Evolutionary conservation across 306 rosid genomes (phyloP).

Genomic region (Astragalus glycyphyllos): DNA sequence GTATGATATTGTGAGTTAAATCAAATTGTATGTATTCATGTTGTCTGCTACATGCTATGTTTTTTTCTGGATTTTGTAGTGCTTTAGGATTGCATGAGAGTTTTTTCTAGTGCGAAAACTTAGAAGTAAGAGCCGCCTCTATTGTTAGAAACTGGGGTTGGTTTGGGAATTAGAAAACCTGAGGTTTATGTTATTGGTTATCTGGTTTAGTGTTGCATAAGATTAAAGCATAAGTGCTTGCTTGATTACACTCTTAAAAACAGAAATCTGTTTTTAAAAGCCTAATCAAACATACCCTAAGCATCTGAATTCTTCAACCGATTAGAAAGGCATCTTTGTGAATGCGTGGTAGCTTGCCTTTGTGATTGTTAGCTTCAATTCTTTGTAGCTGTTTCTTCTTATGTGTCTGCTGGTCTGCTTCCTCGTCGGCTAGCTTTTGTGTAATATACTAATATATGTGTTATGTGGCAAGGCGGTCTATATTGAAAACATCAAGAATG

Average conservation of each 20-base stretch:
- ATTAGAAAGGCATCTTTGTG: conserved; percentile 8
- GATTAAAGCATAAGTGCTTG: conserved; percentile 26
- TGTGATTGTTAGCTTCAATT: conserved; percentile 17
- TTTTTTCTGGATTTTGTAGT: conserved; percentile 18
- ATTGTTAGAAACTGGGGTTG: conserved; percentile 8
- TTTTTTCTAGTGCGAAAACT: conserved; percentile 14
- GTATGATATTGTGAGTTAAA: conserved; percentile 12
- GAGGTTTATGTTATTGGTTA: conserved; percentile 12
- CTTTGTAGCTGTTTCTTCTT: background rate
- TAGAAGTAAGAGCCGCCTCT: conserved; percentile 5
- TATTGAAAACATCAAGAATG: conserved; percentile 5
- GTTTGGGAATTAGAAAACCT: conserved; percentile 24
- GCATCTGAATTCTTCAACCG: background rate
- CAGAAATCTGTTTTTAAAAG: no score
- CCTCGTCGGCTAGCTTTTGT: background rate
- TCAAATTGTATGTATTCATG: conserved; percentile 8
- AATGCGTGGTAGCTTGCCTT: background rate
- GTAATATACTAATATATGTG: conserved; percentile 7
- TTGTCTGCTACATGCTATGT: background rate
- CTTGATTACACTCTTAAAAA: no score
- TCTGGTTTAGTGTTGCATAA: conserved; percentile 15
- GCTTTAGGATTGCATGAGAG: background rate
- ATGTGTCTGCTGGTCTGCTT: conserved; percentile 23
- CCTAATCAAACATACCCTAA: no score
- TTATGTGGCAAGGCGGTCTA: background rate